Evolutionary conservation across 129 eudicot genomes (phyloP), one percentile per base, ranked within the genome.

Genomic region (Tagetes patula): DNA sequence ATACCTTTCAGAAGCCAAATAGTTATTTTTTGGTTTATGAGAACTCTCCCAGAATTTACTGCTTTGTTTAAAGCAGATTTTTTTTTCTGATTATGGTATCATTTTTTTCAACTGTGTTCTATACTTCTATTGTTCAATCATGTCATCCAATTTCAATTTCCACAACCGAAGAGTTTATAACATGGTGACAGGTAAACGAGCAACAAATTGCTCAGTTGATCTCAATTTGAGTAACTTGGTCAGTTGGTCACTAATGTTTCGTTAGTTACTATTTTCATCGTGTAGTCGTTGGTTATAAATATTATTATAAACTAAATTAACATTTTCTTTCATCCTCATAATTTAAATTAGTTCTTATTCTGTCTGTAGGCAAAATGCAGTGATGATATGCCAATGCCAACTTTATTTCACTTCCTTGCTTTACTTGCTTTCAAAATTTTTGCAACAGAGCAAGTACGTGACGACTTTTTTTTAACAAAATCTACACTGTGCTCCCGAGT

Each of bases 341-440:
- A 31, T 66, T 49, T 70, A 60, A 11, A 31, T 38, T 74, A 68
- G n/a, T 40, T 67, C 9, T 64, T 11, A 20, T n/a, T 78, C 68
- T 36, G 46, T 75, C 32, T 79, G 79, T 81, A 93, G 98, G 90
- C 82, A 79, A 82, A 73, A 82, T 75, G 89, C 52, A 77, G 76
- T 41, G 87, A 85, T 73, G 91, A 93, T 54, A 63, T 87, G 71
- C 98, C 98, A 1, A 93, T 93, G 98, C 96, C 98, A 56, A 89
- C 98, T 37, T 83, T 87, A 69, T 93, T 93, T 60, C 95, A 94
- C 47, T 93, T 93, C 80, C 89, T 93, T 74, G 90, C 98, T 12
- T 78, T 93, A 83, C 95, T 93, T 76, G 98, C 96, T 80, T 93
- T 93, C 82, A 93, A 89, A 79, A 86, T 87, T 67, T 93, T 93